Percentiles rank a stretch among this genome's conserved stretches.
Evolutionary conservation across 2,329 filamentous ascomycete species (phyloP).

Genomic region (Microdochium paspali): DNA sequence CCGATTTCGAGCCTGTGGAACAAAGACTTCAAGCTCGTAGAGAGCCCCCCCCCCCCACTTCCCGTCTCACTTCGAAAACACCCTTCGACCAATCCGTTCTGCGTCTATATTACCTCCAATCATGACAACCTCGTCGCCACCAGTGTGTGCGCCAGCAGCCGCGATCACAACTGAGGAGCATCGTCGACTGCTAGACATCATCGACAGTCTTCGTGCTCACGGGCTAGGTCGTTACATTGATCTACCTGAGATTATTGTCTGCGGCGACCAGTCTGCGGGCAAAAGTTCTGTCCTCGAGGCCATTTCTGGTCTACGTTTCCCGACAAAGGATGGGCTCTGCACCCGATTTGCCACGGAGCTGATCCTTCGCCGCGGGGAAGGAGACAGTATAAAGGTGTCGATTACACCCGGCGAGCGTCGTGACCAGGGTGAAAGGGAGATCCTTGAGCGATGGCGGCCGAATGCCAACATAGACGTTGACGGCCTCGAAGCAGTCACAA

Average conservation of each 20-base stretch:
- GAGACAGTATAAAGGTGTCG: constrained; percentile 22
- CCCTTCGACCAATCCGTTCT: no score
- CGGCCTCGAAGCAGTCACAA: constrained; percentile 24
- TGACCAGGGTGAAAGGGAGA: constrained; percentile 11
- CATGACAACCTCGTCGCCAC: no score
- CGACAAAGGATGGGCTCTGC: constrained; percentile 46
- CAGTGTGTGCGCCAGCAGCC: neutral
- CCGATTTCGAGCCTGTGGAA: no score
- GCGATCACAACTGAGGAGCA: neutral
- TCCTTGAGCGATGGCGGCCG: constrained; percentile 9
- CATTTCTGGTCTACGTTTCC: constrained; percentile 52
- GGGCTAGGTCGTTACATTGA: constrained; percentile 26
- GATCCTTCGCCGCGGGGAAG: constrained; percentile 36
- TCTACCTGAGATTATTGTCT: constrained; percentile 43
- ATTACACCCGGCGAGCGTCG: constrained; percentile 24
- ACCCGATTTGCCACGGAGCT: constrained; percentile 56
- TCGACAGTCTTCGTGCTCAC: constrained; percentile 26
- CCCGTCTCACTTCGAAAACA: no score
- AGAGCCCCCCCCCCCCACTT: no score
- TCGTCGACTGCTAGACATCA: constrained; percentile 18
- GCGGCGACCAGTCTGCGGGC: constrained; percentile 51
- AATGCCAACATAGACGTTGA: constrained; percentile 15
- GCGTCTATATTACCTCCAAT: no score
- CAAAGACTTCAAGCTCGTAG: no score
- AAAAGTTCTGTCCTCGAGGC: constrained; percentile 59